Evolutionary conservation across 495 filamentous ascomycete genomes (phyloP).

Genomic region (Astrothelium macrocarpum): DNA sequence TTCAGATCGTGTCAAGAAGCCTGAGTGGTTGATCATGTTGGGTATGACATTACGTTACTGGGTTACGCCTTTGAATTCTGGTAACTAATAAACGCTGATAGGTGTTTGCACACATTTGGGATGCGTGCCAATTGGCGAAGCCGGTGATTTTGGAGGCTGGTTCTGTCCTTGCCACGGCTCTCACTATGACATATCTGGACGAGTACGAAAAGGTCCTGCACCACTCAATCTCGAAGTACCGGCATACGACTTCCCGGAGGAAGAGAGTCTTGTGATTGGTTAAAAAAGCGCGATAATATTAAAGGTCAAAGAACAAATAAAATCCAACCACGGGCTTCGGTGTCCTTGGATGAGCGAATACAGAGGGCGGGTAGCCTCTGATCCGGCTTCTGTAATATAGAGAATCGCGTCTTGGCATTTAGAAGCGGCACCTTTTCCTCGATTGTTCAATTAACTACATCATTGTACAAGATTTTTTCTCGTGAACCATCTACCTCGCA

Average conservation of each 20-base stretch:
- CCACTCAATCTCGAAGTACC: constrained; percentile 97
- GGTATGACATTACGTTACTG: constrained; percentile 42
- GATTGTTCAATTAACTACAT: neutral
- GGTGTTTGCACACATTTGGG: constrained; percentile 98
- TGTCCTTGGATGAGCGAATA: neutral
- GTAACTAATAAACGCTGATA: constrained; percentile 24
- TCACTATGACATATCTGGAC: constrained; percentile 98
- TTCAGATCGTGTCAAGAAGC: constrained; percentile 87
- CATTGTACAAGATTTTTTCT: neutral
- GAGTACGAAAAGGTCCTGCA: constrained; percentile 89
- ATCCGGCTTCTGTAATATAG: neutral
- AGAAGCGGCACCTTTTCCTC: constrained; percentile 1
- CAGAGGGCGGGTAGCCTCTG: neutral
- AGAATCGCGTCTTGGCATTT: neutral
- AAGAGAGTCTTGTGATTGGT: constrained; percentile 35
- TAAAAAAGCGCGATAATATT: constrained; percentile 16
- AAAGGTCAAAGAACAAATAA: neutral
- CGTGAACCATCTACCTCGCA: neutral
- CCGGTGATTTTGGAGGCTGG: constrained; percentile 96
- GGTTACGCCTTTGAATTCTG: neutral
- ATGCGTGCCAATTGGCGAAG: constrained; percentile 97
- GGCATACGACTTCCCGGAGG: constrained; percentile 53
- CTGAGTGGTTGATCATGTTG: constrained; percentile 98
- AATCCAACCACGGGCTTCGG: neutral
- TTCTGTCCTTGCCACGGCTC: constrained; percentile 99